A percentile compares a stretch with the other conserved stretches of the same genome.
These are phyloP conservation scores for Acacia crassicarpa DNA, from an alignment of 306 rosid genomes.

Conservation along the genomic window DNA sequence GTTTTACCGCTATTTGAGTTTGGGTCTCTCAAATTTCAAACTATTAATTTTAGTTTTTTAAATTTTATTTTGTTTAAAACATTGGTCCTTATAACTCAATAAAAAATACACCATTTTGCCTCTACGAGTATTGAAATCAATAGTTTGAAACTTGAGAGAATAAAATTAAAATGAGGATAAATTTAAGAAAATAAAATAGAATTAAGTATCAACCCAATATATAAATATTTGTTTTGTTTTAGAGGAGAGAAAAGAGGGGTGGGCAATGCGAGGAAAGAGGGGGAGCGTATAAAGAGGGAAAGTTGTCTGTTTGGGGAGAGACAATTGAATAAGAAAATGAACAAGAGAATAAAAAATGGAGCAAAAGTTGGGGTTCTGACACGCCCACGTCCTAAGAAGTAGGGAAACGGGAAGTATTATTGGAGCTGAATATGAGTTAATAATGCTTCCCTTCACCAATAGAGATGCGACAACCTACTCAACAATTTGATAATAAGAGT, in stretches of 20 bases:
- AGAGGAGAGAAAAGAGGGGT: background rate
- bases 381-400: background rate
- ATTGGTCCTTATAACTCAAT: too few species aligned
- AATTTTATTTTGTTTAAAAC: too few species aligned
- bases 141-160: too few species aligned
- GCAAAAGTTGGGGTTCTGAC: background rate
- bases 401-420: background rate
- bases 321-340: background rate
- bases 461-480: background rate
- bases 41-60: too few species aligned
- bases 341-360: background rate
- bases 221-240: too few species aligned
- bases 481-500: too few species aligned
- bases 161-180: too few species aligned
- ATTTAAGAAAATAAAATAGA: too few species aligned
- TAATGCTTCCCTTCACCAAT: background rate
- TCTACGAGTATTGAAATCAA: too few species aligned
- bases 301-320: background rate
- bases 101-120: too few species aligned
- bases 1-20: too few species aligned
- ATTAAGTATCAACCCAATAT: background rate
- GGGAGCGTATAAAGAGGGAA: background rate
- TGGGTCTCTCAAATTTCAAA: too few species aligned
- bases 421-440: background rate
- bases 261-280: background rate